Evolutionary conservation across 306 rosid species (phyloP).

Genomic region (Cotoneaster glaucophyllus): DNA sequence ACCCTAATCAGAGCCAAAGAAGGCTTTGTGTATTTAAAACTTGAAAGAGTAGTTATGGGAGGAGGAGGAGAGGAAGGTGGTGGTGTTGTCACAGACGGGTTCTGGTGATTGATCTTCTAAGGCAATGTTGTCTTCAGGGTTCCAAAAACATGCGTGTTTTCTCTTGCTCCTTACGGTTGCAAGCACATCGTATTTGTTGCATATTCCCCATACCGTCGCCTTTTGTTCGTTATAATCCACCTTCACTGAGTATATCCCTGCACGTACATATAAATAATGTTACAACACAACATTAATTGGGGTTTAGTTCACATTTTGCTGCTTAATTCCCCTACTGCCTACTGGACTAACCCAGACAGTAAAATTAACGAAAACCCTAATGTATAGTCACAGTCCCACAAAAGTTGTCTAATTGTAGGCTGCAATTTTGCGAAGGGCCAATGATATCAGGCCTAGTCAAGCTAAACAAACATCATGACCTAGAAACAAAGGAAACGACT

Average conservation of each 20-base stretch:
- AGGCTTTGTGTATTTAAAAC: slow-evolving; percentile 14
- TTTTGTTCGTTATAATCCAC: slow-evolving; percentile 69
- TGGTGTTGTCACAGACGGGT: slow-evolving; percentile 5
- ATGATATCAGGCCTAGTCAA: not conserved
- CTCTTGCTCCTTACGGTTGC: slow-evolving; percentile 61
- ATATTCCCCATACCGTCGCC: slow-evolving; percentile 90
- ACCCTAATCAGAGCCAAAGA: slow-evolving; percentile 52
- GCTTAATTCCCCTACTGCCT: not conserved
- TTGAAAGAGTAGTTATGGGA: not conserved
- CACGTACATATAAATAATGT: not conserved
- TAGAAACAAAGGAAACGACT: not conserved
- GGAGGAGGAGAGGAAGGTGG: slow-evolving; percentile 9
- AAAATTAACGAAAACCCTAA: not conserved
- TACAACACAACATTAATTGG: not conserved
- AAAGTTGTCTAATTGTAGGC: not conserved
- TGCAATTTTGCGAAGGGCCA: not conserved
- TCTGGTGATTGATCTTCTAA: slow-evolving; percentile 10
- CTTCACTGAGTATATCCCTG: slow-evolving; percentile 80
- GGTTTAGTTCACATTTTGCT: not conserved
- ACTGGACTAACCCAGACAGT: not conserved
- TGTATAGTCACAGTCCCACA: not conserved
- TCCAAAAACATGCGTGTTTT: slow-evolving; percentile 81
- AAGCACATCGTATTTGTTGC: slow-evolving; percentile 73
- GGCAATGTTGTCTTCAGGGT: slow-evolving; percentile 39
- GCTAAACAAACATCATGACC: not conserved